phyloP scores from a whole-genome alignment of 305 asterid species.

The Withania somnifera region DNA sequence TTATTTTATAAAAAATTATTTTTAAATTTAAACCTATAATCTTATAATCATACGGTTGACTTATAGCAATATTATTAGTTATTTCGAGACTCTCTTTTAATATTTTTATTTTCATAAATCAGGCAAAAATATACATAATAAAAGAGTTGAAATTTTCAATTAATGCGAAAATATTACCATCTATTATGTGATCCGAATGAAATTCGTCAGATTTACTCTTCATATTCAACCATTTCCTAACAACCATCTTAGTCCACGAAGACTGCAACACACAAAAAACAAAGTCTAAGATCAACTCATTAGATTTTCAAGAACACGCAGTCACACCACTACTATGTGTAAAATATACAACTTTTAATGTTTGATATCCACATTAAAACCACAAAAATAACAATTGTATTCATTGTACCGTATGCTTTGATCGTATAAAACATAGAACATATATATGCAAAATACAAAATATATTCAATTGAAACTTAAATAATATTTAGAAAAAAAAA shows the following conservation, averaged over 20 bases:
- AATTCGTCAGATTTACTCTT: slow-evolving; percentile 40
- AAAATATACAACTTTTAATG: background rate
- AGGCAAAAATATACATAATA: background rate
- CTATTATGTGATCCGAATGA: slow-evolving; percentile 39
- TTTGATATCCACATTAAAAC: too few species aligned
- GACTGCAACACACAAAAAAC: slow-evolving; percentile 22
- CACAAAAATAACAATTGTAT: too few species aligned
- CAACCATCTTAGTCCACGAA: slow-evolving; percentile 63
- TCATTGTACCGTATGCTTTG: too few species aligned
- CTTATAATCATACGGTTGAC: too few species aligned
- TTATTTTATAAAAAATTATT: too few species aligned
- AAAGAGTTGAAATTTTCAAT: background rate
- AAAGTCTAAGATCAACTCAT: background rate
- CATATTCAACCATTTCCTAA: slow-evolving; percentile 56
- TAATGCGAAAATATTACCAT: slow-evolving; percentile 27
- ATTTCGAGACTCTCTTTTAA: too few species aligned
- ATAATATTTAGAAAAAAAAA: too few species aligned
- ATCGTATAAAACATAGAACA: background rate
- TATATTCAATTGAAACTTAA: background rate
- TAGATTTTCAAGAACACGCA: background rate
- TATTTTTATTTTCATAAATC: background rate
- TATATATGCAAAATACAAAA: background rate
- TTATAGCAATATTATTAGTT: too few species aligned
- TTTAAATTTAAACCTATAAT: too few species aligned
- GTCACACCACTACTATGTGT: background rate